Percentiles rank a stretch among this genome's conserved stretches.
These are phyloP conservation scores for Sicyos baderoa DNA, from an alignment of 306 rosid genomes.

Conservation along the genomic window DNA sequence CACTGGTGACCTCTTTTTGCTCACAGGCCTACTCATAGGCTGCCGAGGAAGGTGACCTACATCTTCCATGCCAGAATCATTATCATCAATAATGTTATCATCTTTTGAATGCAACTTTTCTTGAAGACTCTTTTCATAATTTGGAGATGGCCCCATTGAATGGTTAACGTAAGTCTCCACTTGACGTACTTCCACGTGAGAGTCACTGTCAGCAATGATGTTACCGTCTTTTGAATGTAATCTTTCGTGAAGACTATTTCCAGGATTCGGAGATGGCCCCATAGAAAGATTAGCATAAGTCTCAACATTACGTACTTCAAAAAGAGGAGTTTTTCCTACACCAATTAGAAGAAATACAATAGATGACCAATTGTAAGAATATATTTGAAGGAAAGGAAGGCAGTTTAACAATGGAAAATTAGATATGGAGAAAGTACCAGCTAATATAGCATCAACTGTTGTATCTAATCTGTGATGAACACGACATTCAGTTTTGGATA, in stretches of 20 bases:
- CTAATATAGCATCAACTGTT: slow-evolving; percentile 88
- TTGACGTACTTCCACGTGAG: slow-evolving; percentile 44
- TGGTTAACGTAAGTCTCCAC: slow-evolving; percentile 44
- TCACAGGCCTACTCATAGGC: slow-evolving; percentile 37
- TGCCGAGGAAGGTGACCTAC: slow-evolving; percentile 29
- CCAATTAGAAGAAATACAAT: slow-evolving; percentile 5
- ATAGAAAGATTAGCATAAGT: slow-evolving; percentile 36
- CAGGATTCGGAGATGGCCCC: slow-evolving; percentile 39
- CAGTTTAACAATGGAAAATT: background rate
- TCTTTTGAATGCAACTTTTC: slow-evolving; percentile 31
- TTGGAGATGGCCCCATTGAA: slow-evolving; percentile 37
- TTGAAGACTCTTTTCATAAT: slow-evolving; percentile 29
- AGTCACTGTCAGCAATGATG: slow-evolving; percentile 8
- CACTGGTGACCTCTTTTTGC: slow-evolving; percentile 52
- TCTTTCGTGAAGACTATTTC: slow-evolving; percentile 27
- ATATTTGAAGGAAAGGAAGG: background rate
- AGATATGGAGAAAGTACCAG: slow-evolving; percentile 45
- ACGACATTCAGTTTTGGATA: slow-evolving; percentile 83
- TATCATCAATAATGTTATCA: slow-evolving; percentile 27
- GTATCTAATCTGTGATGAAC: slow-evolving; percentile 95
- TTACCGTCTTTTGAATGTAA: slow-evolving; percentile 28
- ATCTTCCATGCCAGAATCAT: slow-evolving; percentile 42
- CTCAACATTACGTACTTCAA: slow-evolving; percentile 69
- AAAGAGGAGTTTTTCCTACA: slow-evolving; percentile 75
- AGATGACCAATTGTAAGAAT: slow-evolving; percentile 3